Evolutionary conservation across 1,139 yeast genomes (phyloP).

Genomic region (Wickerhamomyces sp.): DNA sequence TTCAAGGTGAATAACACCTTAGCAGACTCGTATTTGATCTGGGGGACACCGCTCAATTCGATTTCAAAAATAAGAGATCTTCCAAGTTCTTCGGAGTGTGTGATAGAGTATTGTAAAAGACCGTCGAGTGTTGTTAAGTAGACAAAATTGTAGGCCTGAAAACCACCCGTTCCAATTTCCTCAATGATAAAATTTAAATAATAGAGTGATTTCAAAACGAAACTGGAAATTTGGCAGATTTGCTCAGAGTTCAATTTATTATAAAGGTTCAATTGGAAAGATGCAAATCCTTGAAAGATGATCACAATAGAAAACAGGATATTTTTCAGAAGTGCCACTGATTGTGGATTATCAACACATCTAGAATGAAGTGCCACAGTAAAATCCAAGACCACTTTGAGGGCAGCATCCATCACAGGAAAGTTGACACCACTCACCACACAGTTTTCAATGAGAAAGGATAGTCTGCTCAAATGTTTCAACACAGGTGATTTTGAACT

Average conservation of each 20-base stretch:
- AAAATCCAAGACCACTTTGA: conserved; percentile 24
- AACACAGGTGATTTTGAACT: conserved; percentile 34
- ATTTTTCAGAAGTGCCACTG: conserved; percentile 33
- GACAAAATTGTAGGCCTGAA: conserved; percentile 65
- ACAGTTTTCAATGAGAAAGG: conserved; percentile 40
- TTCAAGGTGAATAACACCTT: conserved; percentile 54
- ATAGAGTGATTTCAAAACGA: conserved; percentile 43
- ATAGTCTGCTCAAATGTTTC: conserved; percentile 45
- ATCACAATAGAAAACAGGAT: conserved; percentile 46
- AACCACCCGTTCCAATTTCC: conserved; percentile 65
- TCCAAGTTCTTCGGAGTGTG: conserved; percentile 35
- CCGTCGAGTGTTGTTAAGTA: conserved; percentile 48
- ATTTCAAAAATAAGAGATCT: conserved; percentile 37
- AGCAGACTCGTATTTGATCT: conserved; percentile 35
- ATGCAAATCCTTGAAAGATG: conserved; percentile 51
- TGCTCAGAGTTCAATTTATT: conserved; percentile 15
- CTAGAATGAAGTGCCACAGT: conserved; percentile 9
- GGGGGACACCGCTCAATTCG: conserved; percentile 30
- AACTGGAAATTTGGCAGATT: conserved; percentile 28
- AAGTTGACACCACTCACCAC: conserved; percentile 16
- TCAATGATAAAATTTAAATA: conserved; percentile 50
- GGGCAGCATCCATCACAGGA: conserved; percentile 22
- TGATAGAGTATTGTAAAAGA: conserved; percentile 29
- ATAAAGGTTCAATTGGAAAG: conserved; percentile 30
- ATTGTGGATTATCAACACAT: conserved; percentile 7